Evolutionary conservation across 1,139 yeast species (phyloP).

Genomic region (Blastobotrys proliferans): DNA sequence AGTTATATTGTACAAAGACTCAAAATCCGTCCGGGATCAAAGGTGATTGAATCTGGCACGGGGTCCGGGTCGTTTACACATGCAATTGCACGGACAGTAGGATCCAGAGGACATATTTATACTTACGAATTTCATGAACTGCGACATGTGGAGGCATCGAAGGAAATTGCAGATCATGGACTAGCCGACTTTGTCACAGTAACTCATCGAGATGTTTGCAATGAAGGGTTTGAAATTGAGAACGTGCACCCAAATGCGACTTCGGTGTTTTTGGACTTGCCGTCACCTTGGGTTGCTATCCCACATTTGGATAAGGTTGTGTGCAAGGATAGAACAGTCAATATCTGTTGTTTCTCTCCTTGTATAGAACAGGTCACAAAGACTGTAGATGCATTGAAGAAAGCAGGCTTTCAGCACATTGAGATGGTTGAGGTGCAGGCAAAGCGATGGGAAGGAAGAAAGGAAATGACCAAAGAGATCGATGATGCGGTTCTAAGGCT

Average conservation of each 20-base stretch:
- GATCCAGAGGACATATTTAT: conserved; percentile 58
- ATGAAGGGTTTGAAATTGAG: conserved; percentile 65
- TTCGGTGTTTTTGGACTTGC: conserved; percentile 83
- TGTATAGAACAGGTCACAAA: conserved; percentile 95
- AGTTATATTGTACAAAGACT: conserved; percentile 83
- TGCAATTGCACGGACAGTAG: conserved; percentile 79
- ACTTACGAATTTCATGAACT: conserved; percentile 91
- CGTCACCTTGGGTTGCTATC: conserved; percentile 97
- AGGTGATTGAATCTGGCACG: conserved; percentile 95
- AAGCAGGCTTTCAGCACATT: conserved; percentile 78
- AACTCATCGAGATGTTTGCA: conserved; percentile 92
- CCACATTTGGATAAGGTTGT: conserved; percentile 59
- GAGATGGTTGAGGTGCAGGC: conserved; percentile 93
- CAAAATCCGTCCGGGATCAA: conserved; percentile 65
- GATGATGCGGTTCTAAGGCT: conserved; percentile 79
- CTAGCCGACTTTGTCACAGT: conserved; percentile 49
- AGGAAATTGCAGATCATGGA: conserved; percentile 73
- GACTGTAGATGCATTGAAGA: conserved; percentile 70
- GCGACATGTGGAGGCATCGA: conserved; percentile 70
- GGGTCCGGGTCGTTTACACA: conserved; percentile 97
- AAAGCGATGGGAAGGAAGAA: conserved; percentile 84
- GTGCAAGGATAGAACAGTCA: conserved; percentile 47
- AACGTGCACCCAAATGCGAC: conserved; percentile 46
- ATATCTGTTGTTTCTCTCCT: conserved; percentile 92
- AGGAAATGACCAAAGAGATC: conserved; percentile 77